Evolutionary conservation across 805 yeast species (phyloP), one percentile per base, ranked within the genome.

Genomic region (Candida lessepsii): DNA sequence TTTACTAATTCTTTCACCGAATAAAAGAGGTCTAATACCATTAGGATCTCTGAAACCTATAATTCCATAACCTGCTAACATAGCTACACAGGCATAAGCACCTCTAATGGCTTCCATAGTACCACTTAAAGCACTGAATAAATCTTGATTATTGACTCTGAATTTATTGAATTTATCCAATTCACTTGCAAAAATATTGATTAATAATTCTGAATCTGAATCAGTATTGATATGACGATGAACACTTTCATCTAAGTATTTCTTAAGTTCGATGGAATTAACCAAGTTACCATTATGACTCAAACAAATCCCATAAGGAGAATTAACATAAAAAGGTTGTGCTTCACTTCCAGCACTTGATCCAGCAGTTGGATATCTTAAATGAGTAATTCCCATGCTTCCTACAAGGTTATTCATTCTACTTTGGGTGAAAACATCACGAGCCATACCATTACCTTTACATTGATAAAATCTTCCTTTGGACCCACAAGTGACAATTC

Each of bases 191-290:
- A 93, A 89, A 24, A 91, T 74, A 61, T 93, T 93, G 51, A 90
- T 67, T 58, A 93, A 69, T 45, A 93, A 75, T 69, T 93, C 99
- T 2, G 96, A 86, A 67, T 93, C 99, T 25, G 93, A 83, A 61
- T 93, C 99, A 5, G 99, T 93, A 68, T 93, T 93, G 60, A 93
- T 89, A 58, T 93, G 99, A 57, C 99, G 83, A 65, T 93, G 99
- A 24, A 88, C 97, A 34, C 76, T 86, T 61, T 88, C 95, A 61
- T 93, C 99, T 69, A 93, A 75, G 58, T 85, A 85, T 52, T 78
- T 71, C 53, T 81, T 76, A 54, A 93, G 74, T 43, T 85, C 85
- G 10, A 71, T 77, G 4, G 93, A 86, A 63, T 93, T 93, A 46
- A 91, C 96, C 54, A 93, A 73, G 63, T 93, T 93, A 57, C 99